Base-by-base conservation (phyloP, 768 basidiomycete species). In the Calocera cornea region DNA sequence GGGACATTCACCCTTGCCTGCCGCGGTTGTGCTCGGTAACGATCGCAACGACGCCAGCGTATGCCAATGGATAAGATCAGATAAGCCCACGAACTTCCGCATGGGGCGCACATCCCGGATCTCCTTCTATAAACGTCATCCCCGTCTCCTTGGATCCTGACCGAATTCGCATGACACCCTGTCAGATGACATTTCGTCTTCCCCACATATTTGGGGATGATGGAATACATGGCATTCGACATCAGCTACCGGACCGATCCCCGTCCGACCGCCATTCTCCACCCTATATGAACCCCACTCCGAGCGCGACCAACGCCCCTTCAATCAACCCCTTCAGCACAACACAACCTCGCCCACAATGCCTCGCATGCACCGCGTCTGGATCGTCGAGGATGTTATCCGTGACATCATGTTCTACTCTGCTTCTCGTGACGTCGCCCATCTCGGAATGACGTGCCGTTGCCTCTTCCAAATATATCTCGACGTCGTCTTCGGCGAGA, bases 381-480 rank as follows among this genome's bases (percentile, higher is more conserved):
- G 54, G 54, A 60, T 60, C 31, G 54, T 60, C 54, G 54, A 60
- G 22, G 54, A 60, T 60, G 54, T 60, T 22, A 60, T 60, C 54
- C 31, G 54, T 33, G 54, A 60, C 54, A 33, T 60, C 54, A 60
- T 60, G 54, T 60, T 27, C 24, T 60, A 60, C 54, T 60, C 14
- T 33, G 54, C 54, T 22, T 22, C 54, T 27, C 54, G 54, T 16
- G 54, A 60, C 31, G 22, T 60, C 31, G 14, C 14, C 54, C 8
- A 33, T 31, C 54, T 60, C 31, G 54, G 54, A 14, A 60, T 60
- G 54, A 60, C 54, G 54, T 60, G 14, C 27, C 54, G 31, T 19
- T 60, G 54, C 54, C 54, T 60, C 24, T 60, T 60, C 54, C 54
- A 60, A 60, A 60, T 60, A 60, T 60, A 60, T 33, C 54, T 60